Percentiles rank a stretch among this genome's conserved stretches.
Conservation (phyloP, 2,329 filamentous ascomycete genomes). For the Dendryphion nanum region DNA sequence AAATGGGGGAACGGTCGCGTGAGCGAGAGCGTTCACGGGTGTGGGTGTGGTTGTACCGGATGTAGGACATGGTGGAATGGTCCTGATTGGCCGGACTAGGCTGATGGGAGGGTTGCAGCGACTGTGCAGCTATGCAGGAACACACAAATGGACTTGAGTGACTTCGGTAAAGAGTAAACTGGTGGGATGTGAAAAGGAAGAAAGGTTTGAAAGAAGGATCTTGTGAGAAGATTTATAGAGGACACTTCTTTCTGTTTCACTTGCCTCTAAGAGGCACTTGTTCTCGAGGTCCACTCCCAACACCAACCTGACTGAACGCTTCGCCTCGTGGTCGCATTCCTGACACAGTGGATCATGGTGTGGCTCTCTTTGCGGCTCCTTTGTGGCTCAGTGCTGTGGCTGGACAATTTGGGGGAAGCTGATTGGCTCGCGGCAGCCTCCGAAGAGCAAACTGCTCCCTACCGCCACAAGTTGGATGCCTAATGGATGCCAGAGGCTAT, state of each 20-base stretch:
- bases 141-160: no score
- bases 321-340: constrained; percentile 4
- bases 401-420: constrained; percentile 10
- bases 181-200: constrained; percentile 1
- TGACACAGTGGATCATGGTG: not conserved
- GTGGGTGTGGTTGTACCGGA: constrained; percentile 12
- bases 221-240: constrained; percentile 3
- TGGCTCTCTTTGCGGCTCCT: constrained; percentile 2
- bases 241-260: constrained; percentile 7
- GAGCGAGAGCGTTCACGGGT: constrained; percentile 8
- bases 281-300: not conserved
- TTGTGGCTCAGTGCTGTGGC: constrained; percentile 10
- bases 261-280: constrained; percentile 10
- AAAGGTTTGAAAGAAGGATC: no score
- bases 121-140: constrained; percentile 2
- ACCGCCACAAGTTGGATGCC: constrained; percentile 7
- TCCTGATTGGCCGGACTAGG: constrained; percentile 3
- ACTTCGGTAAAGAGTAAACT: not conserved
- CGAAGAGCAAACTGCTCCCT: constrained; percentile 10
- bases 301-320: constrained; percentile 1
- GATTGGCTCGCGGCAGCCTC: constrained; percentile 13
- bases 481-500: constrained; percentile 10
- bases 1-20: constrained; percentile 17
- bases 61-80: constrained; percentile 22
- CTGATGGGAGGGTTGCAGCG: constrained; percentile 1